A percentile compares a stretch with the other conserved stretches of the same genome.
Evolutionary conservation across 2,329 filamentous ascomycete species (phyloP).

Genomic region (Fusarium sororula): DNA sequence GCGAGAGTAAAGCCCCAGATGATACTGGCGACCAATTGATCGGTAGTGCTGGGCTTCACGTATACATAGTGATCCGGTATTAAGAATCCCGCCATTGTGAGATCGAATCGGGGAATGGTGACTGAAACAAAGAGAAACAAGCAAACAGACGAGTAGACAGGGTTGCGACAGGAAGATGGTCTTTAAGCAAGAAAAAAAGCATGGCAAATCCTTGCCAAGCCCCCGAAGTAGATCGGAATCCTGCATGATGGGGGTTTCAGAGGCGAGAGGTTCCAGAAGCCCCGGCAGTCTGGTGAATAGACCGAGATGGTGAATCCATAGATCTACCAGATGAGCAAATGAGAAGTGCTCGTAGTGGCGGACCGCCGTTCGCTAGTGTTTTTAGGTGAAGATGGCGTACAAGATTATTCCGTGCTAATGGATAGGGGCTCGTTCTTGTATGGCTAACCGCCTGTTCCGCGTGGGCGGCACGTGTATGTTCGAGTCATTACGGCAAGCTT

Average conservation of each 20-base stretch:
- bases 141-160: background rate
- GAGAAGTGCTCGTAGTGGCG: background rate
- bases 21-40: constrained; percentile 37
- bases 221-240: background rate
- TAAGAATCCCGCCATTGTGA: constrained; percentile 19
- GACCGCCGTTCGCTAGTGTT: background rate
- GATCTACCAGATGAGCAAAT: background rate
- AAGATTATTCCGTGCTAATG: background rate
- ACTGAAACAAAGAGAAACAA: background rate
- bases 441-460: background rate
- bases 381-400: background rate
- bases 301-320: background rate
- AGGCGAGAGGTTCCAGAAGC: background rate
- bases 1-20: constrained; percentile 40
- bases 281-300: background rate
- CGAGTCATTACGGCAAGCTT: background rate
- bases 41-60: constrained; percentile 18
- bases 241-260: background rate
- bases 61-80: constrained; percentile 29
- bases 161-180: background rate
- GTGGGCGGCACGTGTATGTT: background rate
- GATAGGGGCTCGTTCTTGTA: background rate
- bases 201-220: background rate
- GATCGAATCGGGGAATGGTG: background rate
- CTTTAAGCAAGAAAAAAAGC: background rate